Conservation (phyloP, 495 filamentous ascomycete species). For the Penicillium goetzii region DNA sequence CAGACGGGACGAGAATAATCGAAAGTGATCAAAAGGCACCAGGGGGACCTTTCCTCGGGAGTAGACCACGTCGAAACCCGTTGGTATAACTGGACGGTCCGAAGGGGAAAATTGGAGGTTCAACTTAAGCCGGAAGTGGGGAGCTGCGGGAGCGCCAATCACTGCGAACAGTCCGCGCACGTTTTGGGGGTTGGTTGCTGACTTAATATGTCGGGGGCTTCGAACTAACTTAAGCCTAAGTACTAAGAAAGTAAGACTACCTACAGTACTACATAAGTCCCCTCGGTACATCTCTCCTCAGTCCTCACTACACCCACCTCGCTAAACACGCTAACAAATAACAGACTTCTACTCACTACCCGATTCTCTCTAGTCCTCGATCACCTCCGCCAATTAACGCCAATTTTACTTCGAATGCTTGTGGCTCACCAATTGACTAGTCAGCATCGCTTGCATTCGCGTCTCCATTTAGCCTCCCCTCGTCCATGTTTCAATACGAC, state of each 20-base stretch:
- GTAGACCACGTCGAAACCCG: too few relatives aligned
- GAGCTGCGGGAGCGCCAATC: conserved; percentile 31
- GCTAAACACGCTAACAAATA: neutral
- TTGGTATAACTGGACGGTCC: neutral
- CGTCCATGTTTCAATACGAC: neutral
- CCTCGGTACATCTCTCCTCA: neutral
- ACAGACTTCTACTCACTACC: neutral
- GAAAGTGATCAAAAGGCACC: conserved; percentile 1
- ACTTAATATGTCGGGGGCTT: neutral
- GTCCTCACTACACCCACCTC: too few relatives aligned
- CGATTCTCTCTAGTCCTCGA: neutral
- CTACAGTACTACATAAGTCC: too few relatives aligned
- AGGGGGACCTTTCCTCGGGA: too few relatives aligned
- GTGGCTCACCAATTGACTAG: neutral
- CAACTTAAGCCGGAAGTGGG: conserved; percentile 26
- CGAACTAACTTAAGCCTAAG: neutral
- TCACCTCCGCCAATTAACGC: neutral
- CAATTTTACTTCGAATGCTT: neutral
- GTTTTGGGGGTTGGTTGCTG: conserved; percentile 20
- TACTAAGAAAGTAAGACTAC: too few relatives aligned
- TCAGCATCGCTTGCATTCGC: neutral
- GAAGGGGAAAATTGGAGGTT: conserved; percentile 22
- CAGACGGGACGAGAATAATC: too few relatives aligned
- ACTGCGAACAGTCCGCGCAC: conserved; percentile 27
- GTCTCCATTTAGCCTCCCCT: neutral